Evolutionary conservation across 805 yeast genomes (phyloP), one percentile per base, ranked within the genome.

Genomic region (Wickerhamiella sergipiensis): DNA sequence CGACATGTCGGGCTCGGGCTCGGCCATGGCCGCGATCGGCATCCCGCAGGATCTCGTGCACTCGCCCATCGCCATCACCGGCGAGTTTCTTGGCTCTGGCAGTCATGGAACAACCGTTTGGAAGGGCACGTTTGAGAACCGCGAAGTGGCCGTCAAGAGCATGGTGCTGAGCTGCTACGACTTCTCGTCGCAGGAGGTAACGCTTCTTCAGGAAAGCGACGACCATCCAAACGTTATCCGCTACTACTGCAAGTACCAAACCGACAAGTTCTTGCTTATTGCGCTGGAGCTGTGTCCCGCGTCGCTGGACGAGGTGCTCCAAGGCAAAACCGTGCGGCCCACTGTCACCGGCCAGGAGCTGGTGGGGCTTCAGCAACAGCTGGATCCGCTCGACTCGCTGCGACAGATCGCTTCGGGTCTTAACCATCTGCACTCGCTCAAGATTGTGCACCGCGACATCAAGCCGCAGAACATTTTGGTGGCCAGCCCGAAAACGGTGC

Each of bases 61-160:
- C 42, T 18, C 52, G 9, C 63, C 64, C 1, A 50, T 65, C 15
- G 45, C 52, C 6, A 76, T 90, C 2, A 78, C 94, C 0, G 83
- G 83, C 55, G 78, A 75, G 26, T 75, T 88, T n/a, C 68, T 92
- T 48, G 98, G 98, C 0, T 87, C 86, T 64, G 98, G 98, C 1
- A 86, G 96, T 0, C 95, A 89, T 59, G 98, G 98, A 24, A 92
- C 98, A 0, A 87, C 90, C 26, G 98, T 92, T 1, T 87, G 80
- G 62, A 79, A 82, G 62, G 98, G 98, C 0, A 76, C 78, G 4
- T 92, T 89, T 68, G 96, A 90, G 62, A 82, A 80, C 57, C 74
- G 98, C 51, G 95, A 95, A 1, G 98, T 92, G 6, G 98, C 98
- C 0, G 94, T 92, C 6, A 92, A 92, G 64, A 71, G 97, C 59